phyloP scores from a whole-genome alignment of 169 alveolate genomes.

The Theileria sp. region DNA sequence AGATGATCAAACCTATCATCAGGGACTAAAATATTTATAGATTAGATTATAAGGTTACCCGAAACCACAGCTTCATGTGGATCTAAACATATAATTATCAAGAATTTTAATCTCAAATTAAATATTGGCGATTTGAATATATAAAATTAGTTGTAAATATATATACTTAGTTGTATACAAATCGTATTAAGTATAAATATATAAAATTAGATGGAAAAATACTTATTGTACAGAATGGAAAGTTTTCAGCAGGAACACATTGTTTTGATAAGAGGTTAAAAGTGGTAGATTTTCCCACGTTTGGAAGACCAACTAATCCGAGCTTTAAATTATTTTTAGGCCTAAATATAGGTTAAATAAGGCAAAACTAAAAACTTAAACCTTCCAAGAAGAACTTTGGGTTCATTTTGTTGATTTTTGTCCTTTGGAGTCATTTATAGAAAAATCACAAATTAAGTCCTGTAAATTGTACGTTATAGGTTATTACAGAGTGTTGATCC shows the following conservation, averaged over 20 bases:
- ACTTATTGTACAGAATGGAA: conserved; percentile 90
- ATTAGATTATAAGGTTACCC: conserved; percentile 53
- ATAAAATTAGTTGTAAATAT: conserved; percentile 73
- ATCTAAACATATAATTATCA: conserved; percentile 70
- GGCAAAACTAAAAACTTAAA: neutral
- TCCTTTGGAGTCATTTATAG: conserved; percentile 63
- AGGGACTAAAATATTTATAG: conserved; percentile 70
- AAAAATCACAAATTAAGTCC: neutral
- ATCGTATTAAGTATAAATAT: neutral
- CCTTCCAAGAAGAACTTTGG: conserved; percentile 63
- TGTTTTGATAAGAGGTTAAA: conserved; percentile 94
- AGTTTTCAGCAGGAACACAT: conserved; percentile 96
- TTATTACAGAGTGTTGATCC: neutral
- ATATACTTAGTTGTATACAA: conserved; percentile 1
- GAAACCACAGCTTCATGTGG: conserved; percentile 96
- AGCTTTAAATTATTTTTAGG: conserved; percentile 89
- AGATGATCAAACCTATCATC: conserved; percentile 93
- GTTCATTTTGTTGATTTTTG: conserved; percentile 45
- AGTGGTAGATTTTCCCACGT: conserved; percentile 95
- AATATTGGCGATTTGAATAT: conserved; percentile 65
- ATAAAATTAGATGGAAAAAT: conserved; percentile 35
- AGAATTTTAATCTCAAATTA: conserved; percentile 57
- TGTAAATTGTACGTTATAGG: neutral
- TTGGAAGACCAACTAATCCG: conserved; percentile 99
- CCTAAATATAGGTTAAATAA: conserved; percentile 43